Percentiles rank a stretch among this genome's conserved stretches.
Evolutionary conservation across 192 early-diverging fungal genomes (phyloP).

Genomic region (Backusella liffmaniae): DNA sequence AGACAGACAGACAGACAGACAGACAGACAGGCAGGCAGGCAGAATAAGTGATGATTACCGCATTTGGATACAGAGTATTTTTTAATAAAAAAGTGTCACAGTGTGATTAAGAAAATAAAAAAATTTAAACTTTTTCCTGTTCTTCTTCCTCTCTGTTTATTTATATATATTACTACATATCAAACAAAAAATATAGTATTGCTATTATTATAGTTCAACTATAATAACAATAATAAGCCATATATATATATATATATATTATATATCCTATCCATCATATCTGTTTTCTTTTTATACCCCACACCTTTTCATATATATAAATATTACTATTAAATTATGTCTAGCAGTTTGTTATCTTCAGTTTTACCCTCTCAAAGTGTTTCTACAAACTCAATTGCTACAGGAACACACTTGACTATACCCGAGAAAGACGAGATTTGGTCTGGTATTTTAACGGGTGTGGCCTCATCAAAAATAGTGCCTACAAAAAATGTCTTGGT

Average conservation of each 20-base stretch:
- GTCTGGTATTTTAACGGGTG: constrained; percentile 76
- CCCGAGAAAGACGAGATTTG: constrained; percentile 62
- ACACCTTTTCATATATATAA: background rate
- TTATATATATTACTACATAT: too few species aligned
- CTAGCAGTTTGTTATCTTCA: constrained; percentile 12
- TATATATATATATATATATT: too few species aligned
- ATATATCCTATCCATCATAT: background rate
- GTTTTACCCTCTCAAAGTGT: constrained; percentile 15
- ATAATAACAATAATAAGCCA: too few species aligned
- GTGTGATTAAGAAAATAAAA: background rate
- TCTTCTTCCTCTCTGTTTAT: background rate
- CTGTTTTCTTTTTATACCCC: background rate
- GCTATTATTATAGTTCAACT: too few species aligned
- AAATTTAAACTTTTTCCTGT: background rate
- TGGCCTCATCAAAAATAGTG: constrained; percentile 71
- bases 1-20: too few species aligned
- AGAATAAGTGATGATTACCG: background rate
- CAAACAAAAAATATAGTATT: too few species aligned
- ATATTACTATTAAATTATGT: background rate
- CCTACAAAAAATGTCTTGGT: constrained; percentile 81
- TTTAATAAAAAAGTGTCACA: background rate
- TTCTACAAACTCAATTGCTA: constrained; percentile 5
- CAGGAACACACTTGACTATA: background rate
- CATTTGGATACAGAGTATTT: background rate
- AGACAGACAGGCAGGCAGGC: too few species aligned